phyloP scores from a whole-genome alignment of 352 stramenopile genomes.

The Phytophthora colocasiae region DNA sequence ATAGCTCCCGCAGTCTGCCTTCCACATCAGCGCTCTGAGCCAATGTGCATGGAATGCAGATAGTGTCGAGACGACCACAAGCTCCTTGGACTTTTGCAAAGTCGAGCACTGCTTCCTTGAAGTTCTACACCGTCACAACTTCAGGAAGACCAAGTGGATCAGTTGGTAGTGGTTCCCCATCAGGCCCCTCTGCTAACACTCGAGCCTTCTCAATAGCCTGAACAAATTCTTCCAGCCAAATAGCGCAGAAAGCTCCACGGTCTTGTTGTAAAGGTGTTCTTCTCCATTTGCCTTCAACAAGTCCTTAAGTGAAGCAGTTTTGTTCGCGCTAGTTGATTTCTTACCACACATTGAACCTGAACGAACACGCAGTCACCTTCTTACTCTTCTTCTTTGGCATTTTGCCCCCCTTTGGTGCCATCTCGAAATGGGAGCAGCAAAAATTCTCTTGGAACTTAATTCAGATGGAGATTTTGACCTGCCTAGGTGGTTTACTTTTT shows the following conservation, averaged over 20 bases:
- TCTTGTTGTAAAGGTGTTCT: slow-evolving; percentile 9
- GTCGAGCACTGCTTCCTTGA: slow-evolving; percentile 31
- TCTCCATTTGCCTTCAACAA: not conserved
- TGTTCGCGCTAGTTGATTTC: no score
- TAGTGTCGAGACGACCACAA: not conserved
- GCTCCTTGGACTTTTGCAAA: slow-evolving; percentile 7
- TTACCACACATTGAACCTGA: no score
- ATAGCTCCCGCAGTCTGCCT: slow-evolving; percentile 7
- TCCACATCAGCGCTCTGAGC: slow-evolving; percentile 16
- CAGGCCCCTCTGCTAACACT: not conserved
- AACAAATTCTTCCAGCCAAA: slow-evolving; percentile 26
- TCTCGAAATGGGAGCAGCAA: no score
- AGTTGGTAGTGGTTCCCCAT: slow-evolving; percentile 3
- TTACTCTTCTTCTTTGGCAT: no score
- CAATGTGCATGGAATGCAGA: slow-evolving; percentile 27
- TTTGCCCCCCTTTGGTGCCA: no score
- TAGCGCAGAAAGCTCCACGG: no score
- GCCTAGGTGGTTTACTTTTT: not conserved
- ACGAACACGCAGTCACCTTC: no score
- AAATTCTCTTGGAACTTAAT: no score
- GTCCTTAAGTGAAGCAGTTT: no score
- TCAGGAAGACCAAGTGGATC: slow-evolving; percentile 18
- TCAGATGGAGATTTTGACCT: no score
- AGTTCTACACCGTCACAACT: slow-evolving; percentile 27
- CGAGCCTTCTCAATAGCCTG: slow-evolving; percentile 29